Conservation (phyloP, 805 yeast species). For the Saccharomyces kudriavzevii region DNA sequence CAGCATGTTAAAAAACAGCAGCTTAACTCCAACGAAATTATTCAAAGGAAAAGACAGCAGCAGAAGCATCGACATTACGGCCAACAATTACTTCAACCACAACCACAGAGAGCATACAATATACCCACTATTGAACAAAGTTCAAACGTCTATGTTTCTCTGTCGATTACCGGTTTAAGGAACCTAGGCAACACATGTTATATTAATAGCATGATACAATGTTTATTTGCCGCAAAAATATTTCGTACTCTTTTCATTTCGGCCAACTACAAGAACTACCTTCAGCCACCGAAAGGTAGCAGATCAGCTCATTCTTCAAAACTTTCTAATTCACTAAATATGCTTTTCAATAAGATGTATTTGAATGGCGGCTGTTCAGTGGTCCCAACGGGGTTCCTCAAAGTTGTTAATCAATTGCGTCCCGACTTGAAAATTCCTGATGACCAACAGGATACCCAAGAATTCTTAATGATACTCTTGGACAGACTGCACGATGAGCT, state of each 20-base stretch:
- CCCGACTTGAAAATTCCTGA: slow-evolving; percentile 63
- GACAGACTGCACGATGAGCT: slow-evolving; percentile 66
- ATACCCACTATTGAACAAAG: slow-evolving; percentile 35
- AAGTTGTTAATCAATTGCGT: slow-evolving; percentile 42
- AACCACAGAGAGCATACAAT: slow-evolving; percentile 6
- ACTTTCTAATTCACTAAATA: slow-evolving; percentile 44
- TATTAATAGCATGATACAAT: slow-evolving; percentile 65
- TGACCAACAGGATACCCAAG: slow-evolving; percentile 80
- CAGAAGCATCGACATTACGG: not conserved
- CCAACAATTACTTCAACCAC: not conserved
- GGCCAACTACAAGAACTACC: slow-evolving; percentile 37
- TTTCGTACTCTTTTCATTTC: slow-evolving; percentile 44
- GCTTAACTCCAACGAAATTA: not conserved
- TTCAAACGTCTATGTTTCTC: slow-evolving; percentile 33
- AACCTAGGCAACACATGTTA: slow-evolving; percentile 72
- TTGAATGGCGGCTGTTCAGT: slow-evolving; percentile 52
- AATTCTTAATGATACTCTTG: slow-evolving; percentile 56
- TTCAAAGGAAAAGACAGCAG: not conserved
- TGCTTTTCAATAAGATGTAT: slow-evolving; percentile 50
- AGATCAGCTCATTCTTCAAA: slow-evolving; percentile 1
- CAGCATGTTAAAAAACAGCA: not conserved
- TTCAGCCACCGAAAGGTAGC: slow-evolving; percentile 23
- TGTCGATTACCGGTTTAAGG: slow-evolving; percentile 51
- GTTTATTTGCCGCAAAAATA: slow-evolving; percentile 46
- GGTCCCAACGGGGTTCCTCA: slow-evolving; percentile 57